These are phyloP conservation scores for Aspergillus unguis DNA, from an alignment of 2,329 filamentous ascomycete genomes.

Conservation along the genomic window DNA sequence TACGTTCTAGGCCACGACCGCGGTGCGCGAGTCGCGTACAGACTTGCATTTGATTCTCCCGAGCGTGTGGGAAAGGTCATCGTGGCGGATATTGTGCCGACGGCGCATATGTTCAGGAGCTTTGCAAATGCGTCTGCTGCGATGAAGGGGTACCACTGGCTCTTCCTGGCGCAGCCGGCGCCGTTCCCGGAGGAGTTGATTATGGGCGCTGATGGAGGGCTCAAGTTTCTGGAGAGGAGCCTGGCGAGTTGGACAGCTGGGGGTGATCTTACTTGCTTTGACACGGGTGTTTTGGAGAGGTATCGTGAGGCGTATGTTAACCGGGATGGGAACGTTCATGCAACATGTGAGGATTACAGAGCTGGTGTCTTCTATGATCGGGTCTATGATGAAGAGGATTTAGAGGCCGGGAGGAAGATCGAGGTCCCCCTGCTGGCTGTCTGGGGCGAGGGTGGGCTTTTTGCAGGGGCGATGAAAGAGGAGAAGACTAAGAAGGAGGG, in stretches of 20 bases:
- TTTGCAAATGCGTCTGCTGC: not conserved
- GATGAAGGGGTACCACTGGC: slow-evolving; percentile 1
- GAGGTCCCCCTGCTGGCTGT: not conserved
- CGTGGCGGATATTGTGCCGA: not conserved
- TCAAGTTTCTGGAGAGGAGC: not conserved
- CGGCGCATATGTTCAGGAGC: not conserved
- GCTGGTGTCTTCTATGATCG: not conserved
- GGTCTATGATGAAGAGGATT: slow-evolving; percentile 3
- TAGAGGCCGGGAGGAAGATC: not conserved
- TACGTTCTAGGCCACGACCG: not conserved
- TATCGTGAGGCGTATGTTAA: not conserved
- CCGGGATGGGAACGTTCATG: not conserved
- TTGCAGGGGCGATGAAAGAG: not conserved
- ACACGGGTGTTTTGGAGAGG: not conserved
- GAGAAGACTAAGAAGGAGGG: not conserved
- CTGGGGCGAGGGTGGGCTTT: not conserved
- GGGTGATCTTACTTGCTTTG: not conserved
- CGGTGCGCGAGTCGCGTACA: not conserved
- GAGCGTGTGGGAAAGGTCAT: not conserved
- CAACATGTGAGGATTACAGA: slow-evolving; percentile 2
- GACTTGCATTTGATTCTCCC: not conserved
- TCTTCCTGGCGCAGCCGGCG: slow-evolving; percentile 2
- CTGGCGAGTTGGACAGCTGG: not conserved
- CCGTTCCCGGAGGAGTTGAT: slow-evolving; percentile 1
- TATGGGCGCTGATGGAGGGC: not conserved